Conservation (phyloP, 257 asterid genomes). For the Orobanche coerulescens region DNA sequence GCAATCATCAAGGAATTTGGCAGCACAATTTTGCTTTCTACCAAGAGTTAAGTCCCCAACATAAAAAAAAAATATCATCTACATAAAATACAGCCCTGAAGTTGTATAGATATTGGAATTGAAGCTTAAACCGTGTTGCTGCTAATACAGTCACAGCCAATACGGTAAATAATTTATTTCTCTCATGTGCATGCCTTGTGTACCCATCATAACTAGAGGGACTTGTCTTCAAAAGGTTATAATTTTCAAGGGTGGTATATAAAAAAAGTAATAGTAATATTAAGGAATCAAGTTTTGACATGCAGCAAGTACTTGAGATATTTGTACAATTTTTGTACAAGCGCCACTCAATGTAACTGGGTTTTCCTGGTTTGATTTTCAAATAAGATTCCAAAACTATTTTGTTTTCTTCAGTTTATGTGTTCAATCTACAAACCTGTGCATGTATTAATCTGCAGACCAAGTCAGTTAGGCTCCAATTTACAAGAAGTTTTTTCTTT, state of each 20-base stretch:
- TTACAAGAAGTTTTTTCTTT: not conserved
- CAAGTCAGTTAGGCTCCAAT: not conserved
- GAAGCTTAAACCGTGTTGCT: not conserved
- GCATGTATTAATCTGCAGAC: not conserved
- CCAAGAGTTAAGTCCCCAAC: not conserved
- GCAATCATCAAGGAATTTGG: not conserved
- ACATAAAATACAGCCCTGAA: not conserved
- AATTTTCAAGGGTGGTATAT: not conserved
- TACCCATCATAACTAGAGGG: constrained; percentile 1
- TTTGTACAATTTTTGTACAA: not conserved
- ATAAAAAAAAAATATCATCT: not conserved
- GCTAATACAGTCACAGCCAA: not conserved
- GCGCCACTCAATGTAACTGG: not conserved
- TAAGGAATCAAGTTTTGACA: not conserved
- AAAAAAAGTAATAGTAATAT: not conserved
- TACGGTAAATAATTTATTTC: not conserved
- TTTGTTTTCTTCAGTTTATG: not conserved
- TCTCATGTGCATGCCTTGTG: constrained; percentile 2
- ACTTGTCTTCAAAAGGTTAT: not conserved
- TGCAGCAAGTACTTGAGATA: not conserved
- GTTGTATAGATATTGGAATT: not conserved
- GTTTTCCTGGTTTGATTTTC: not conserved
- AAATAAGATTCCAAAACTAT: not conserved
- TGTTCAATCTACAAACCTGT: not conserved
- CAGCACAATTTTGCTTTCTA: not conserved